These are phyloP conservation scores for Solanum sitiens DNA, from an alignment of 257 asterid species.

Conservation along the genomic window DNA sequence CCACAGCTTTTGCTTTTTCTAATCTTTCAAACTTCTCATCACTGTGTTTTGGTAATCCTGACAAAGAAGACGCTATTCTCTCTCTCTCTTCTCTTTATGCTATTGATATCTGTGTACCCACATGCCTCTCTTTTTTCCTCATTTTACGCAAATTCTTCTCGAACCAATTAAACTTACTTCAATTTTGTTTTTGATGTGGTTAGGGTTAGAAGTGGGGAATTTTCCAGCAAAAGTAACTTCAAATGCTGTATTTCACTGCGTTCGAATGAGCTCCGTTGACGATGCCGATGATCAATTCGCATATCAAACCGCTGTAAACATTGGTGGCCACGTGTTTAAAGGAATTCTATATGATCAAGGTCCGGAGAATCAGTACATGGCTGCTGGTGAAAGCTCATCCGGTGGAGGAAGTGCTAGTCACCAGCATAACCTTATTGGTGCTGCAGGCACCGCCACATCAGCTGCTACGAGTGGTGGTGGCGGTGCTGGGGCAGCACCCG, in stretches of 20 bases:
- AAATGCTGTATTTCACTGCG: slow-evolving; percentile 75
- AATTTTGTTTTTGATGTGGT: neutral
- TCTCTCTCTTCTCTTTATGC: neutral
- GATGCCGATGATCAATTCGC: slow-evolving; percentile 71
- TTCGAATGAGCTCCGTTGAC: slow-evolving; percentile 65
- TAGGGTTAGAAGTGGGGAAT: slow-evolving; percentile 79
- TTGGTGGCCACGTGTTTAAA: slow-evolving; percentile 80
- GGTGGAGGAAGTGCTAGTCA: slow-evolving; percentile 72
- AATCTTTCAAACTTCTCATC: slow-evolving; percentile 6
- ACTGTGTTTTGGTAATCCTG: slow-evolving; percentile 42
- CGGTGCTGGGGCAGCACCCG: slow-evolving; percentile 1
- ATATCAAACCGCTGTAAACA: slow-evolving; percentile 86
- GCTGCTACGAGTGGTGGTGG: slow-evolving; percentile 17
- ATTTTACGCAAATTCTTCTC: neutral
- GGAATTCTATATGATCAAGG: slow-evolving; percentile 94
- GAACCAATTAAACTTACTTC: neutral
- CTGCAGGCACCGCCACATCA: slow-evolving; percentile 22
- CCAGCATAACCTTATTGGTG: slow-evolving; percentile 42
- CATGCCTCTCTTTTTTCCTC: slow-evolving; percentile 1
- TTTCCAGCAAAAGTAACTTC: slow-evolving; percentile 79
- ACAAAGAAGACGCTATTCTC: slow-evolving; percentile 26
- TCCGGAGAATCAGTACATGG: slow-evolving; percentile 53
- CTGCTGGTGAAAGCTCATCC: slow-evolving; percentile 57
- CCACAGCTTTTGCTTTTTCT: slow-evolving; percentile 16
- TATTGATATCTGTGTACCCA: slow-evolving; percentile 9